phyloP scores from a whole-genome alignment of 495 filamentous ascomycete species.

The Staphylotrichum longicolle region DNA sequence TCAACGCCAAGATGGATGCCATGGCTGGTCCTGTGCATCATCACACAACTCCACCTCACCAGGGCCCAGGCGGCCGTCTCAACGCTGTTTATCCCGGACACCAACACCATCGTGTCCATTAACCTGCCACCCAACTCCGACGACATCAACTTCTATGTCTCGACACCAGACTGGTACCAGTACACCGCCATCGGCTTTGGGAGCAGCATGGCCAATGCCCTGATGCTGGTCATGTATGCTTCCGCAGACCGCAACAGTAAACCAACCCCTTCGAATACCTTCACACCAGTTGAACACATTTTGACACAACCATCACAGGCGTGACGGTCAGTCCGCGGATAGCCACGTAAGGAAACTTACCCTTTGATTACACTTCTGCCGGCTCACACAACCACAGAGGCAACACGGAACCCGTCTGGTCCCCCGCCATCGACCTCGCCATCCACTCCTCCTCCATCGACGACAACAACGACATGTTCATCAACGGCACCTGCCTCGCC shows the following conservation, averaged over 20 bases:
- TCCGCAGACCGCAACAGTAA: constrained; percentile 20
- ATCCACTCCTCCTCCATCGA: constrained; percentile 34
- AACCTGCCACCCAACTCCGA: constrained; percentile 28
- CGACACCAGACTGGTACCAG: constrained; percentile 29
- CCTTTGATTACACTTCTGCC: not conserved
- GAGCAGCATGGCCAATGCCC: constrained; percentile 23
- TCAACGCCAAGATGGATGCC: not conserved
- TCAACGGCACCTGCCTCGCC: constrained; percentile 46
- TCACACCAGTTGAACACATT: not conserved
- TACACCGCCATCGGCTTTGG: constrained; percentile 36
- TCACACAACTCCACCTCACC: constrained; percentile 9
- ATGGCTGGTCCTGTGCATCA: constrained; percentile 12
- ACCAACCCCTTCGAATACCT: not conserved
- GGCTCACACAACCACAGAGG: constrained; percentile 24
- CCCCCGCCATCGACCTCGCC: constrained; percentile 39
- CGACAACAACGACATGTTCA: constrained; percentile 31
- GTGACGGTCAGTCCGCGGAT: constrained; percentile 28
- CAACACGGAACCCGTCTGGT: constrained; percentile 50
- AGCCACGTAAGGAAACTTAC: constrained; percentile 19
- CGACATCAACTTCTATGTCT: constrained; percentile 34
- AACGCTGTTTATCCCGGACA: constrained; percentile 26
- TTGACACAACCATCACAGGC: not conserved
- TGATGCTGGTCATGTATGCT: constrained; percentile 33
- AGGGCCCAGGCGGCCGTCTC: constrained; percentile 18
- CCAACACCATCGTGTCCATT: constrained; percentile 27